Evolutionary conservation across 768 basidiomycete genomes (phyloP).

Genomic region (Coprinopsis sp.): DNA sequence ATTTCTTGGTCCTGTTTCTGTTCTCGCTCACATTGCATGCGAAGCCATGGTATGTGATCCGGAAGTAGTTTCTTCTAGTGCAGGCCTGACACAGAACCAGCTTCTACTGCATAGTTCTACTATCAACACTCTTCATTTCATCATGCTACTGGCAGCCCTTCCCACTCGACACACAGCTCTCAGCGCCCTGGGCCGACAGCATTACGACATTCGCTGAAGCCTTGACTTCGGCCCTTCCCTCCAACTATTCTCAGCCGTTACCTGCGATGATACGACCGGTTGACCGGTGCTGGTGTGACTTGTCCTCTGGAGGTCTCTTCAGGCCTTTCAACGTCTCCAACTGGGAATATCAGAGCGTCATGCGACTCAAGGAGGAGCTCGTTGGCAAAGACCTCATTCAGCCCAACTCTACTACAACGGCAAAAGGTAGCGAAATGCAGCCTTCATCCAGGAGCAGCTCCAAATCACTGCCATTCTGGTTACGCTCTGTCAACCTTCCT

Average conservation of each 20-base stretch:
- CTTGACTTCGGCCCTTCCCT: slow-evolving; percentile 42
- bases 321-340: slow-evolving; percentile 71
- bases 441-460: too few relatives aligned
- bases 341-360: slow-evolving; percentile 70
- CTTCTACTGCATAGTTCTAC: slow-evolving; percentile 82
- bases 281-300: slow-evolving; percentile 87
- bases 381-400: too few relatives aligned
- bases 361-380: slow-evolving; percentile 38
- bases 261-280: slow-evolving; percentile 59
- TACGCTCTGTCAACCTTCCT: slow-evolving; percentile 4
- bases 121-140: slow-evolving; percentile 78
- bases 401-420: slow-evolving; percentile 8
- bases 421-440: too few relatives aligned
- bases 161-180: slow-evolving; percentile 56
- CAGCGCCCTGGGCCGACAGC: slow-evolving; percentile 61
- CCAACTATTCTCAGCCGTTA: slow-evolving; percentile 36
- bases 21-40: slow-evolving; percentile 77
- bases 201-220: slow-evolving; percentile 73
- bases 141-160: slow-evolving; percentile 90
- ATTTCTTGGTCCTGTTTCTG: slow-evolving; percentile 72
- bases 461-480: not conserved
- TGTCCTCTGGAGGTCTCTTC: slow-evolving; percentile 60
- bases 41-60: slow-evolving; percentile 65
- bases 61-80: not conserved
- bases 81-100: slow-evolving; percentile 31